These are phyloP conservation scores for Saprolegnia diclina DNA, from an alignment of 352 stramenopile species.

Conservation along the genomic window DNA sequence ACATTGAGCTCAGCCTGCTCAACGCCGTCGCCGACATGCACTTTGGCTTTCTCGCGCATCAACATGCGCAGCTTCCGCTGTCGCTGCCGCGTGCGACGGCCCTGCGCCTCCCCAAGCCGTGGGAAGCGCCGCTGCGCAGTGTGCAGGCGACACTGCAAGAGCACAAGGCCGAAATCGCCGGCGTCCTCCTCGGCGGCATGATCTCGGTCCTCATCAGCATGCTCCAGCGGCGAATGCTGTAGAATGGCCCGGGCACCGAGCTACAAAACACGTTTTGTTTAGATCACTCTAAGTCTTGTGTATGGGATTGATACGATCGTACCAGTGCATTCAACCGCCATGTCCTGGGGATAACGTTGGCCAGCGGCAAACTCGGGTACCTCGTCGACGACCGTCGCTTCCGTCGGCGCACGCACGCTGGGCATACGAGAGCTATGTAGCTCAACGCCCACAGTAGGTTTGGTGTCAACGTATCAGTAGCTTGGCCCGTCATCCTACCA, in stretches of 20 bases:
- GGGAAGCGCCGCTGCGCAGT: slow-evolving; percentile 38
- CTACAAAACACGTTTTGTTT: background rate
- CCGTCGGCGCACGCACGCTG: too few relatives aligned
- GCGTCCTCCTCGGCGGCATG: slow-evolving; percentile 57
- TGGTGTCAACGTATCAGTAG: too few relatives aligned
- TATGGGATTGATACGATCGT: too few relatives aligned
- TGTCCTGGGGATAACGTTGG: too few relatives aligned
- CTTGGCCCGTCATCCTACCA: too few relatives aligned
- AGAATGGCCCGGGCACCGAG: background rate
- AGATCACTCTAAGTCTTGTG: background rate
- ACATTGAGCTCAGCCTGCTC: slow-evolving; percentile 60
- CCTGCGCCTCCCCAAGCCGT: slow-evolving; percentile 40
- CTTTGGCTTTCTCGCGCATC: slow-evolving; percentile 63
- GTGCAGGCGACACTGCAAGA: slow-evolving; percentile 43
- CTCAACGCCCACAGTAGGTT: too few relatives aligned
- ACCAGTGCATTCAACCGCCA: too few relatives aligned
- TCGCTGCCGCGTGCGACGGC: slow-evolving; percentile 36
- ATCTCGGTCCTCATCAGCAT: slow-evolving; percentile 70
- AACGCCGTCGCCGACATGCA: slow-evolving; percentile 59
- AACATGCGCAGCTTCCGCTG: slow-evolving; percentile 52
- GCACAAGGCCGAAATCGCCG: slow-evolving; percentile 70
- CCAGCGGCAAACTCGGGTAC: too few relatives aligned
- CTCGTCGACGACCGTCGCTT: too few relatives aligned
- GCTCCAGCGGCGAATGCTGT: slow-evolving; percentile 35
- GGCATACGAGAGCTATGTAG: too few relatives aligned